Conservation (phyloP, 495 filamentous ascomycete genomes). For the Lophiotrema nucula region DNA sequence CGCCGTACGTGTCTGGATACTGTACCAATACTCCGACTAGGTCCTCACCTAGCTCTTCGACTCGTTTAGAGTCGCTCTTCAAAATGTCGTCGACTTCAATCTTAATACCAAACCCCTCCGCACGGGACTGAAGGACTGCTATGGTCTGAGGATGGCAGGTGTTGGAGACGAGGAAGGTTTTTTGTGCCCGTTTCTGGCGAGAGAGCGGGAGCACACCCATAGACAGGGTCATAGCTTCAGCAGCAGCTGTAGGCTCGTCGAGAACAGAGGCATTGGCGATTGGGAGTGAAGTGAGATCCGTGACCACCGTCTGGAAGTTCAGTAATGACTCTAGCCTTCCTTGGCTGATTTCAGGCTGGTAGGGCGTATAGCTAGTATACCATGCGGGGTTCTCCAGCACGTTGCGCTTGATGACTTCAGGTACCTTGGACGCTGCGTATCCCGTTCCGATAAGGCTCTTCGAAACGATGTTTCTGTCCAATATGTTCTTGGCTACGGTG, state of each 20-base stretch:
- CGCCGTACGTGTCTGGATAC: constrained; percentile 90
- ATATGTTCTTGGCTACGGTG: constrained; percentile 61
- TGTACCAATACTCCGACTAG: constrained; percentile 90
- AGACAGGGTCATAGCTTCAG: constrained; percentile 97
- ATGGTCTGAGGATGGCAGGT: constrained; percentile 87
- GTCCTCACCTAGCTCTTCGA: constrained; percentile 76
- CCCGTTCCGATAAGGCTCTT: constrained; percentile 80
- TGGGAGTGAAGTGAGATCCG: constrained; percentile 82
- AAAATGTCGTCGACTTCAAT: constrained; percentile 71
- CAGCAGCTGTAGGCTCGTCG: constrained; percentile 91
- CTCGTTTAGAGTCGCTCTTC: constrained; percentile 56
- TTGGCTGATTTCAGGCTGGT: constrained; percentile 98
- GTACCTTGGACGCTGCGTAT: constrained; percentile 82
- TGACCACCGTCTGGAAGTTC: constrained; percentile 95
- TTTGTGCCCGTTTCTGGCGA: constrained; percentile 71
- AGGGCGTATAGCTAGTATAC: constrained; percentile 99
- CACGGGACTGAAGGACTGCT: constrained; percentile 79
- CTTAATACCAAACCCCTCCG: constrained; percentile 90
- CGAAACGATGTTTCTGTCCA: constrained; percentile 59
- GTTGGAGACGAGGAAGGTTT: constrained; percentile 80
- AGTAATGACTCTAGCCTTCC: constrained; percentile 76
- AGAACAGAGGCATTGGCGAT: constrained; percentile 93
- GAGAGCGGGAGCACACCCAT: constrained; percentile 69
- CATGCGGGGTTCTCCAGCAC: constrained; percentile 91
- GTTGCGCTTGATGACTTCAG: constrained; percentile 92